Evolutionary conservation across 2,329 filamentous ascomycete species (phyloP), one percentile per base, ranked within the genome.

Genomic region (Teratosphaeria destructans): DNA sequence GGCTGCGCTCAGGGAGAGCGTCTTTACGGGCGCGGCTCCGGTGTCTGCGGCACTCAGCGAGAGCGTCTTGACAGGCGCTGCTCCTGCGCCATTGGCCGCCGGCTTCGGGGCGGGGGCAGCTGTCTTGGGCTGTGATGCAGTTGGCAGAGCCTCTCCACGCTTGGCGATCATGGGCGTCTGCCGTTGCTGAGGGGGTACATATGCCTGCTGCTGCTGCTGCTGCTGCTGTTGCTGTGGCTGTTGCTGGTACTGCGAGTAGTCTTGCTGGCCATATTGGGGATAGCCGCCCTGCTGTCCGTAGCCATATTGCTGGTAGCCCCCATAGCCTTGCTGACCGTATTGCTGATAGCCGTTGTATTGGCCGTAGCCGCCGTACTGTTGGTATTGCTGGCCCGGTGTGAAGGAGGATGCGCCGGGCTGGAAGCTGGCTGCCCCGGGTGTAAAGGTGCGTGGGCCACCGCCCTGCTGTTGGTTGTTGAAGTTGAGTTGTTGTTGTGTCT

Each of bases 91-190:
- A 57, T 81, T 68, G 83, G 82, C 78, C 76, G 85, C 67, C 19
- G 70, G 63, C 35, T 78, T 68, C 57, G 79, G 69, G 14, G 27
- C 53, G 23, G 53, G 53, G 10, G 27, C 34, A 16, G 27, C 14
- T 37, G 27, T 5, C 56, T 78, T 69, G 14, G 57, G n/a, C 32
- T 29, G 37, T 26, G 78, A 67, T 34, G 80, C 67, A 12, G 81
- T 73, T 59, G 78, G 75, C 47, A 79, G 75, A 49, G 77, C 76
- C 60, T 80, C 76, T 59, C 76, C 77, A 58, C 83, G 79, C 78
- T 87, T 89, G 57, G 81, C 84, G 70, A 87, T 87, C 71, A 81
- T 82, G 60, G 81, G 82, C 11, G 79, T 77, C 74, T 81, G 75
- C 68, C 77, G 73, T 63, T 78, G 78, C 62, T 78, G 78, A 65